Evolutionary conservation across 2,329 filamentous ascomycete species (phyloP), one percentile per base, ranked within the genome.

Genomic region (Thelonectria blattea): DNA sequence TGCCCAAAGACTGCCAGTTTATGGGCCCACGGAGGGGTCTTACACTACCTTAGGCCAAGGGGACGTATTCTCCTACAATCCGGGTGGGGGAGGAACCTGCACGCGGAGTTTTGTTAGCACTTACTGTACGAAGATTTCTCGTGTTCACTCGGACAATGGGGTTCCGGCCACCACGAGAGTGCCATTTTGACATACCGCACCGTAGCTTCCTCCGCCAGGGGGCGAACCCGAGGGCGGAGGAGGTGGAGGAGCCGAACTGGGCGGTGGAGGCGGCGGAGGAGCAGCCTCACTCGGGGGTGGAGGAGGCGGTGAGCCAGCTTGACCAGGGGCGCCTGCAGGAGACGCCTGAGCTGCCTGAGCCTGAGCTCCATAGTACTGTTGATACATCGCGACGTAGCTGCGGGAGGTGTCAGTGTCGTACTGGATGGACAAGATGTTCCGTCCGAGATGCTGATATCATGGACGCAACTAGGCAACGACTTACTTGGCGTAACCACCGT

Each of bases 401-500:
- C 54, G 39, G 43, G 24, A 41, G 17, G 46, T 47, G 64, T 75
- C 68, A 74, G 71, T 61, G 20, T 56, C 17, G 37, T 43, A 15
- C n/a, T 18, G 27, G 11, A 48, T 46, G 46, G 27, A 22, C 47
- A 48, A 14, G 39, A 42, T 18, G 8, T 20, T 12, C 32, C 10
- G 47, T 34, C 45, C 17, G 14, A 34, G 45, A 52, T 41, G 27
- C 34, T 18, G 9, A 56, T 49, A 18, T 52, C 3, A 48, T 41
- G 30, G n/a, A 11, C n/a, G 14, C 48, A 24, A 48, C 20, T 17
- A 39, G 12, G 20, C 41, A 32, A 8, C 27, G 32, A 68, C 81
- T 73, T 84, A 91, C 79, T 90, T 91, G 68, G 89, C 85, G 76
- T 95, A 97, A 56, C 94, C 94, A 63, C 94, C 94, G 69, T 95